These are phyloP conservation scores for Claviceps cyperi DNA, from an alignment of 2,329 filamentous ascomycete species.

Conservation along the genomic window DNA sequence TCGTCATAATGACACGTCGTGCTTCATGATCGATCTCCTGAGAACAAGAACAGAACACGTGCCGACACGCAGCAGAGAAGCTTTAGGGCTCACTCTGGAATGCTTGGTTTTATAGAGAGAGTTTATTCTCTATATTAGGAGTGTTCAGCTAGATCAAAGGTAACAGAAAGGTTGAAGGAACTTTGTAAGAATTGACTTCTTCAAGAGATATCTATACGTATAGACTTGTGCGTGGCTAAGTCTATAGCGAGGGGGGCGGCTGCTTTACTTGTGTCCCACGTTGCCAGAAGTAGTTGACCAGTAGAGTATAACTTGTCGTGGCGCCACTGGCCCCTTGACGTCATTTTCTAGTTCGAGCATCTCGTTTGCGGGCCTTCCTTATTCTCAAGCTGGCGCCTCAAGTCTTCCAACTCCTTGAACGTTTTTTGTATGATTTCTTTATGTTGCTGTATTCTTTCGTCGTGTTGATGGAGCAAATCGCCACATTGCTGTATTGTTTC, in stretches of 20 bases:
- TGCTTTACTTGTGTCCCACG: conserved; percentile 10
- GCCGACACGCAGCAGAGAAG: background rate
- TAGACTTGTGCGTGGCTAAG: background rate
- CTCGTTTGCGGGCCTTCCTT: conserved; percentile 18
- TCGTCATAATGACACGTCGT: background rate
- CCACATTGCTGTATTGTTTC: no score
- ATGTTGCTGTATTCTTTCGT: no score
- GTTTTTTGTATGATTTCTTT: conserved; percentile 25
- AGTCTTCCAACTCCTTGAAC: conserved; percentile 34
- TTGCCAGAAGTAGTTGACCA: conserved; percentile 21
- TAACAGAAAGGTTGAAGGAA: background rate
- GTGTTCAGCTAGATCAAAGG: background rate
- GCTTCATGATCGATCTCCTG: background rate
- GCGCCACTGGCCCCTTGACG: conserved; percentile 18
- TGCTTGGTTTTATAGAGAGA: background rate
- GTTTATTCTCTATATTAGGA: no score
- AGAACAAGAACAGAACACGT: background rate
- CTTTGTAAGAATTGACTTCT: background rate
- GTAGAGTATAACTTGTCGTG: conserved; percentile 19
- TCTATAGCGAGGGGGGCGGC: conserved; percentile 1
- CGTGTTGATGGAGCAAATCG: no score
- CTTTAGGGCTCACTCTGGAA: background rate
- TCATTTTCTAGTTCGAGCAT: conserved; percentile 23
- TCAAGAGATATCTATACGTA: no score
- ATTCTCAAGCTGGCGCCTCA: conserved; percentile 46